phyloP scores from a whole-genome alignment of 257 asterid species.

The Jasminum sambac region DNA sequence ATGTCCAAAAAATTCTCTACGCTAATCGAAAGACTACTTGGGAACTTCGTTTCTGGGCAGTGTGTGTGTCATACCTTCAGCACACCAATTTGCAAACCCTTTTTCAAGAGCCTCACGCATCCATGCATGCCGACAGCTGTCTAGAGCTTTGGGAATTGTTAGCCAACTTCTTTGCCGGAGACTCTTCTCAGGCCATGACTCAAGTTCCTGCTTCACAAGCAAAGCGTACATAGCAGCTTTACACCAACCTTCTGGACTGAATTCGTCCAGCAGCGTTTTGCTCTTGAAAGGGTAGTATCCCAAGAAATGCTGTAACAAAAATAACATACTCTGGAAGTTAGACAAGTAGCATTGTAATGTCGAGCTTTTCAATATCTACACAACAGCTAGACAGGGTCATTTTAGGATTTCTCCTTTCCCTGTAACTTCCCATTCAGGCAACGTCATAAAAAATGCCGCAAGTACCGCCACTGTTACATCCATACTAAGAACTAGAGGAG shows the following conservation, averaged over 20 bases:
- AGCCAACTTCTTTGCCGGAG: slow-evolving; percentile 72
- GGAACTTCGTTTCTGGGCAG: slow-evolving; percentile 43
- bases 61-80: slow-evolving; percentile 56
- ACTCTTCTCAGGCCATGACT: slow-evolving; percentile 83
- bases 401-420: background rate
- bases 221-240: slow-evolving; percentile 84
- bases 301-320: slow-evolving; percentile 64
- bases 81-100: slow-evolving; percentile 72
- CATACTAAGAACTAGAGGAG: background rate
- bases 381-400: background rate
- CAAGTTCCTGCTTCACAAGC: slow-evolving; percentile 80
- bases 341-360: background rate
- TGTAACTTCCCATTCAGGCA: no score
- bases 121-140: slow-evolving; percentile 79
- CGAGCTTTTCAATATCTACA: background rate
- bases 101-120: slow-evolving; percentile 80
- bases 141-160: slow-evolving; percentile 59
- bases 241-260: slow-evolving; percentile 88
- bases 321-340: background rate
- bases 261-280: slow-evolving; percentile 82
- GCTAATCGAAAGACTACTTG: slow-evolving; percentile 22
- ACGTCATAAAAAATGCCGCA: no score
- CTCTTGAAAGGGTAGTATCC: slow-evolving; percentile 81
- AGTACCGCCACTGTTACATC: no score
- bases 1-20: slow-evolving; percentile 18